Percentiles rank a stretch among this genome's conserved stretches.
Conservation (phyloP, 78 protist genomes). For the Pigoraptor vietnamica region DNA sequence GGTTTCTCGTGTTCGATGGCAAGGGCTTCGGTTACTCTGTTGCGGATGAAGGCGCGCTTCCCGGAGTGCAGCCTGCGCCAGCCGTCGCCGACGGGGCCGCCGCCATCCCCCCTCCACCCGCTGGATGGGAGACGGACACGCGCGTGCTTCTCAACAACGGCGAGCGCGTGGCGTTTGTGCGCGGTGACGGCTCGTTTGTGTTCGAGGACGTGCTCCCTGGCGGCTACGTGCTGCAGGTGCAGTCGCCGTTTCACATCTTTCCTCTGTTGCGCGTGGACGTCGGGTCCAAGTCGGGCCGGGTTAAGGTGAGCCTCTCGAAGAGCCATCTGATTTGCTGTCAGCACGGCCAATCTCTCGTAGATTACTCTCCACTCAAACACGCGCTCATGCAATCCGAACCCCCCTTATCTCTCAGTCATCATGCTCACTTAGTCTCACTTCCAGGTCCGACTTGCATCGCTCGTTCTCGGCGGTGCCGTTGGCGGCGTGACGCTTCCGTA, state of each 20-base stretch:
- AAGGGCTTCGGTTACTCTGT: not conserved
- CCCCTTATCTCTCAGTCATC: too few species aligned
- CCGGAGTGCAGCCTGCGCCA: not conserved
- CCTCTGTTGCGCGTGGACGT: not conserved
- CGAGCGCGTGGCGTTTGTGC: not conserved
- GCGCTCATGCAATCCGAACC: too few species aligned
- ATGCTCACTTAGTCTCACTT: too few species aligned
- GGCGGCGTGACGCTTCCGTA: not conserved
- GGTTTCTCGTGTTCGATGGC: too few species aligned
- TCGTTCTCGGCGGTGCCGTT: not conserved
- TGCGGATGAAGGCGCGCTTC: not conserved
- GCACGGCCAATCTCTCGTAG: too few species aligned
- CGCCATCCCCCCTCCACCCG: not conserved
- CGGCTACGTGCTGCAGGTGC: not conserved
- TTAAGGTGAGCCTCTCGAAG: too few species aligned
- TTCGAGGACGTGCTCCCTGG: not conserved
- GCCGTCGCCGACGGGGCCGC: not conserved
- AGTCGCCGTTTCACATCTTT: not conserved
- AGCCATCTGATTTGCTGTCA: too few species aligned
- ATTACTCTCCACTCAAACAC: too few species aligned
- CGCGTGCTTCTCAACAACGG: not conserved
- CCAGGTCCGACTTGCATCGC: not conserved
- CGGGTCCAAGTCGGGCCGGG: not conserved
- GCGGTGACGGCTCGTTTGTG: not conserved
- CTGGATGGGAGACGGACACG: not conserved